Evolutionary conservation across 148 eudicot genomes (phyloP).

Genomic region (Vaccinium vitisidaea): DNA sequence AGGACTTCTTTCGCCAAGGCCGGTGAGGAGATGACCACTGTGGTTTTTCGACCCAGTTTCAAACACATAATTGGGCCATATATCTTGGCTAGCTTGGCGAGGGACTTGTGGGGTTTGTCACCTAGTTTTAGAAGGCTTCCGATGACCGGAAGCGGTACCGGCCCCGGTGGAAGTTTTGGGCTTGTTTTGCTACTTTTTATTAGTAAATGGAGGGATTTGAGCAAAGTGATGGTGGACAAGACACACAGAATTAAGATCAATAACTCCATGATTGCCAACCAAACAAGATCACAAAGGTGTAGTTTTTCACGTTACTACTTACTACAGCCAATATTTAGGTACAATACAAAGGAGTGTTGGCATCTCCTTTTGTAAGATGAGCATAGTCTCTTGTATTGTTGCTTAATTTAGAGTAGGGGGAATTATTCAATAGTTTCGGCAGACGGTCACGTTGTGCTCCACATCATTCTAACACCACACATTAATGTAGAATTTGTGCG

Average conservation of each 20-base stretch:
- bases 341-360: neutral
- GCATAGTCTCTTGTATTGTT: neutral
- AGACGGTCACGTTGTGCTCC: too few species aligned
- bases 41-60: slow-evolving; percentile 17
- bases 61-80: slow-evolving; percentile 22
- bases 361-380: neutral
- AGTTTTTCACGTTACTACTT: neutral
- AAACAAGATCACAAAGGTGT: neutral
- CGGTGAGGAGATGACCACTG: slow-evolving; percentile 16
- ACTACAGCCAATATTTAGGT: neutral
- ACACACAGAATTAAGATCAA: neutral
- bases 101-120: slow-evolving; percentile 22
- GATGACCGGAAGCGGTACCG: slow-evolving; percentile 11
- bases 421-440: too few species aligned
- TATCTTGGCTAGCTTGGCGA: slow-evolving; percentile 19
- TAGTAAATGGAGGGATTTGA: slow-evolving; percentile 2
- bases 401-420: neutral
- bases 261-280: slow-evolving; percentile 1
- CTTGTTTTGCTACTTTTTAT: neutral
- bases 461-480: too few species aligned
- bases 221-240: neutral
- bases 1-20: slow-evolving; percentile 11
- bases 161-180: slow-evolving; percentile 18
- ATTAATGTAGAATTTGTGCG: too few species aligned
- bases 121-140: slow-evolving; percentile 24